These are phyloP conservation scores for Didymellaceae sp. DNA, from an alignment of 2,329 filamentous ascomycete genomes.

Conservation along the genomic window DNA sequence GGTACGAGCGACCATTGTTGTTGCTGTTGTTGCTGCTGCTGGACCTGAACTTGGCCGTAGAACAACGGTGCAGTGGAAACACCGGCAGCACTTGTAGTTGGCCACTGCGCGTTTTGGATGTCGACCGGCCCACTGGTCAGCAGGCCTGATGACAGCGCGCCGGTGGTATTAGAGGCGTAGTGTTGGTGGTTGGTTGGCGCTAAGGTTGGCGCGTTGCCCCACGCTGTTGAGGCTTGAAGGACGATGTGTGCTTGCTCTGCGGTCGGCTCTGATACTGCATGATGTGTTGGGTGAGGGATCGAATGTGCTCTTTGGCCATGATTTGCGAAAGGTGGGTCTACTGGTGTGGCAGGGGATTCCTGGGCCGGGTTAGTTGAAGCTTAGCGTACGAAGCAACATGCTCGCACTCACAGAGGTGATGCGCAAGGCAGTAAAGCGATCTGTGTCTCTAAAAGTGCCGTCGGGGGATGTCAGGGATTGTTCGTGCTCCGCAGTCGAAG, in stretches of 20 bases:
- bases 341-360: conserved; percentile 29
- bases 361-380: conserved; percentile 28
- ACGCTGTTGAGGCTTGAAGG: conserved; percentile 25
- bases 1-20: conserved; percentile 28
- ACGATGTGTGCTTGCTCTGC: conserved; percentile 22
- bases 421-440: conserved; percentile 28
- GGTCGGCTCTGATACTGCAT: conserved; percentile 26
- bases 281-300: conserved; percentile 31
- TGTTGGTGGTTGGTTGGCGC: conserved; percentile 23
- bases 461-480: conserved; percentile 20
- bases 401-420: conserved; percentile 31
- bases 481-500: conserved; percentile 10
- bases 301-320: conserved; percentile 29
- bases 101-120: conserved; percentile 27
- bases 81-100: conserved; percentile 16
- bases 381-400: conserved; percentile 19
- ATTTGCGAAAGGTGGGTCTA: conserved; percentile 33
- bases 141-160: conserved; percentile 18
- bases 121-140: conserved; percentile 17
- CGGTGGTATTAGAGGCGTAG: conserved; percentile 22
- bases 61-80: conserved; percentile 15
- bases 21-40: conserved; percentile 25
- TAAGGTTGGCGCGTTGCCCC: conserved; percentile 21
- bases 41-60: conserved; percentile 24
- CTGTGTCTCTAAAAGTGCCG: conserved; percentile 19